Conservation (phyloP, 192 early-diverging fungal genomes). For the Coemansia sp. region DNA sequence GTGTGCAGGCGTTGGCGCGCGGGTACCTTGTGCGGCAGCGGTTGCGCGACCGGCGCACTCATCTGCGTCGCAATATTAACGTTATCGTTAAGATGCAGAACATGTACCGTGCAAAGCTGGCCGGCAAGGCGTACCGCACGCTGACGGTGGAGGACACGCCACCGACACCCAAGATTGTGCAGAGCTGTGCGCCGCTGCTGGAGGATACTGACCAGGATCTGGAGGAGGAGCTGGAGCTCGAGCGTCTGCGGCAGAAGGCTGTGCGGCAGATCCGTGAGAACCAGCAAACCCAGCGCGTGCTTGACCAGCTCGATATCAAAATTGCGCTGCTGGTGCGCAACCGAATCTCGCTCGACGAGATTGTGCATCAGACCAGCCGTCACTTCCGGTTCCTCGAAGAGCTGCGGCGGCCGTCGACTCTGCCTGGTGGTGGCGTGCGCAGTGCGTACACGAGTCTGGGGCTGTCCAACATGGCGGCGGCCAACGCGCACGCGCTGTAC, state of each 20-base stretch:
- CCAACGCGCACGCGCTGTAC: conserved; percentile 39
- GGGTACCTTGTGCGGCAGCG: conserved; percentile 62
- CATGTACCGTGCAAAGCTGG: conserved; percentile 63
- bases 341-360: conserved; percentile 92
- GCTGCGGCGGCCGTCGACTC: conserved; percentile 40
- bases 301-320: conserved; percentile 92
- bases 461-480: conserved; percentile 11
- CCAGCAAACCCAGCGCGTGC: conserved; percentile 65
- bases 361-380: conserved; percentile 58
- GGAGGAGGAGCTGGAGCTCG: conserved; percentile 87
- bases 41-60: conserved; percentile 55
- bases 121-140: conserved; percentile 64
- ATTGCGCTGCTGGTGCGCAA: conserved; percentile 96
- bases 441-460: conserved; percentile 17
- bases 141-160: conserved; percentile 74
- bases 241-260: conserved; percentile 80
- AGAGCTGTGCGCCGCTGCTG: conserved; percentile 79
- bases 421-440: conserved; percentile 17
- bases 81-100: conserved; percentile 73
- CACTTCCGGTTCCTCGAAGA: conserved; percentile 51
- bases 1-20: conserved; percentile 63
- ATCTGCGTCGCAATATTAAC: conserved; percentile 62
- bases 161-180: conserved; percentile 74
- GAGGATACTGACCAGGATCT: conserved; percentile 90
- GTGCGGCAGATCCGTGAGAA: conserved; percentile 90